phyloP scores from a whole-genome alignment of 352 stramenopile species.

The Phytophthora capsici region DNA sequence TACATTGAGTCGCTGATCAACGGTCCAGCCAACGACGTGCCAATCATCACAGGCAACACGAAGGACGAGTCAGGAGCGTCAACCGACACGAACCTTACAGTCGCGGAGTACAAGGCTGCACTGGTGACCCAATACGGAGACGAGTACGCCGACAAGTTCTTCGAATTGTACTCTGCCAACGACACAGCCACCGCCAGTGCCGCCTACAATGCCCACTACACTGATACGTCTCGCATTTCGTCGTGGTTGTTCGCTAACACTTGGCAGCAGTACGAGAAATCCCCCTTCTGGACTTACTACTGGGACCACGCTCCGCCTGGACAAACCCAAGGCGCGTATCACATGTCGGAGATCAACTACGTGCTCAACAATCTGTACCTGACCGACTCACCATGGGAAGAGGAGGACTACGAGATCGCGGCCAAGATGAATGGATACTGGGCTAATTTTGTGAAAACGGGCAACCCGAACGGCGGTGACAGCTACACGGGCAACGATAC shows the following conservation, averaged over 20 bases:
- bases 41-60: conserved; percentile 27
- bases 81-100: conserved; percentile 22
- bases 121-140: conserved; percentile 14
- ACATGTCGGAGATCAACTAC: conserved; percentile 37
- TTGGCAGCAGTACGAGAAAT: neutral
- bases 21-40: conserved; percentile 19
- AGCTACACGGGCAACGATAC: no score
- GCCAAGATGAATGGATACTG: conserved; percentile 28
- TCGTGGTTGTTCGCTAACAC: conserved; percentile 26
- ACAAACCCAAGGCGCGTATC: conserved; percentile 21
- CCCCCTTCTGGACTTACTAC: conserved; percentile 22
- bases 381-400: conserved; percentile 21
- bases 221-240: conserved; percentile 20
- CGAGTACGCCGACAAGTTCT: conserved; percentile 17
- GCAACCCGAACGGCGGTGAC: conserved; percentile 23
- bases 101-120: conserved; percentile 21
- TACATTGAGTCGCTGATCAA: conserved; percentile 14
- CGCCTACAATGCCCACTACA: conserved; percentile 10
- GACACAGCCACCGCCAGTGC: conserved; percentile 12
- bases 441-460: conserved; percentile 27
- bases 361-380: conserved; percentile 31
- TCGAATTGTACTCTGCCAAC: conserved; percentile 18
- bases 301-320: conserved; percentile 23
- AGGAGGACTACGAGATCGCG: conserved; percentile 22
- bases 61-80: conserved; percentile 22